Evolutionary conservation across 805 yeast genomes (phyloP).

Genomic region (Limtongia smithiae): DNA sequence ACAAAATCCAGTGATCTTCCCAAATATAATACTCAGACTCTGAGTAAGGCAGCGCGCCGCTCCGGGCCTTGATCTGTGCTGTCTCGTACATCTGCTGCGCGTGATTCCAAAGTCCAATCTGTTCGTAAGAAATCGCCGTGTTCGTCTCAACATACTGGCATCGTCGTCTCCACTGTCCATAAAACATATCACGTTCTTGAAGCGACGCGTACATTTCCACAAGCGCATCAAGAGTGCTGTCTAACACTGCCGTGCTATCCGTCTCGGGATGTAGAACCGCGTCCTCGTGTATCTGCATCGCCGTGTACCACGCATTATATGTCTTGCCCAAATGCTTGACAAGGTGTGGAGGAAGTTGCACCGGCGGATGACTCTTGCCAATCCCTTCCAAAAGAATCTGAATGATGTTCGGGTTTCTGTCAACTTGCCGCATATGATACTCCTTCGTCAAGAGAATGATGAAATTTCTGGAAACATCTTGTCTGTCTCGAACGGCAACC

Average conservation of each 20-base stretch:
- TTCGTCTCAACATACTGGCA: conserved; percentile 93
- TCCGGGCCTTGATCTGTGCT: conserved; percentile 93
- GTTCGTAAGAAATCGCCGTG: conserved; percentile 90
- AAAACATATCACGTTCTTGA: conserved; percentile 94
- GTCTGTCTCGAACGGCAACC: conserved; percentile 72
- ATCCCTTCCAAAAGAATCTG: conserved; percentile 80
- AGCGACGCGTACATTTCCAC: conserved; percentile 82
- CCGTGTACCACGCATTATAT: conserved; percentile 87
- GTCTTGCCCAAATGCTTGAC: conserved; percentile 83
- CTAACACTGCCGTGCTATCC: conserved; percentile 72
- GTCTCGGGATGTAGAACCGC: conserved; percentile 55
- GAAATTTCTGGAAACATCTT: conserved; percentile 77
- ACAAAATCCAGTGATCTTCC: conserved; percentile 98
- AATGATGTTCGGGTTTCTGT: conserved; percentile 79
- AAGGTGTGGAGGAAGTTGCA: conserved; percentile 90
- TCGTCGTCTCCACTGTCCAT: conserved; percentile 95
- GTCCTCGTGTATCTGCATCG: conserved; percentile 77
- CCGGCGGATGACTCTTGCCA: conserved; percentile 52
- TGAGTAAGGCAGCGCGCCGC: conserved; percentile 91
- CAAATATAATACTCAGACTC: conserved; percentile 92
- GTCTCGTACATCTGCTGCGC: conserved; percentile 92
- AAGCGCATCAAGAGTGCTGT: conserved; percentile 84
- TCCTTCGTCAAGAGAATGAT: conserved; percentile 81
- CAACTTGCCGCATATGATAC: conserved; percentile 87
- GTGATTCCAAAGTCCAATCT: conserved; percentile 89